Evolutionary conservation across 2,329 filamentous ascomycete species (phyloP), one percentile per base, ranked within the genome.

Genomic region (Nothopassalora personata): DNA sequence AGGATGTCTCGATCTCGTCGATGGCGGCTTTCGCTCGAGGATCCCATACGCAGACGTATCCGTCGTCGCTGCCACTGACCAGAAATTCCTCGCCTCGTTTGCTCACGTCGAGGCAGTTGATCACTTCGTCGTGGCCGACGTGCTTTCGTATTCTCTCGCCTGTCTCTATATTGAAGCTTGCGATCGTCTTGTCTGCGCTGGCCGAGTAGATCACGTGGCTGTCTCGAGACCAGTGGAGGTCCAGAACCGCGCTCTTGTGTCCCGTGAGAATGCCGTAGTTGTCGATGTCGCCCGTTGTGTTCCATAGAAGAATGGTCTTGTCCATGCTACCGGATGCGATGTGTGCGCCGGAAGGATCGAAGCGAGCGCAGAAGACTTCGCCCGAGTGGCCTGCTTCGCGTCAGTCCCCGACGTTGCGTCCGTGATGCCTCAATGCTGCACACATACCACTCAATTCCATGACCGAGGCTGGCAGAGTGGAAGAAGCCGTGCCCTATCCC

Each of bases 251-350:
- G 66, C 91, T 91, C 72, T 90, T 91, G 78, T 99, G 94, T 34
- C 94, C 94, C 8, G 81, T 91, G 54, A 99, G 80, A 30, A 90
- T 79, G 60, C 93, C 92, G 70, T 97, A 97, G 77, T 99, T 99
- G 71, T 96, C 90, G 77, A 93, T 97, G 68, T 91, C 84, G 69
- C 91, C 93, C 62, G 93, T 91, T 1, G 92, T 95, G 69, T 89
- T 86, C 94, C 94, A 99, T 31, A 99, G 83, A 76, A 97, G 90
- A 68, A 99, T 94, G 59, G 86, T 90, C 68, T 92, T 84, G 72
- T 99, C 94, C 90, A 97, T 96, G 11, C 91, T 94, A 8, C 91
- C 93, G 1, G 94, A 97, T 46, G 94, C 94, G 68, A 97, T 94
- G 64, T 91, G 81, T 63, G 91, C 88, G 47, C 92, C 93, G 1